Evolutionary conservation across 257 asterid species (phyloP).

Genomic region (Catharanthus roseus): DNA sequence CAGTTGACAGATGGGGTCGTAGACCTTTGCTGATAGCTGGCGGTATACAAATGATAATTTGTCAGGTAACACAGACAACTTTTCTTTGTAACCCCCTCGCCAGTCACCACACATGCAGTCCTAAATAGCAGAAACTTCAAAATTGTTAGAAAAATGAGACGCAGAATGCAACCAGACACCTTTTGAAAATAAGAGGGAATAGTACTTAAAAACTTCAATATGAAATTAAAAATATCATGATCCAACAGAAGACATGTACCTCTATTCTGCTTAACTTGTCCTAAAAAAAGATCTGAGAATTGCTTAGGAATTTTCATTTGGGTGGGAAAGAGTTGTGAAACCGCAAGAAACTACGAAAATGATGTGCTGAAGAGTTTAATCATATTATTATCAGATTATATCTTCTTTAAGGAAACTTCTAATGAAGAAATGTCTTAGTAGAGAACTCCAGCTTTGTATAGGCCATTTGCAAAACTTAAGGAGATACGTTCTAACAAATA

Average conservation of each 20-base stretch:
- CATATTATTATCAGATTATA: neutral
- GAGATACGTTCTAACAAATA: neutral
- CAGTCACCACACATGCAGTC: neutral
- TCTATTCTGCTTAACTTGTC: neutral
- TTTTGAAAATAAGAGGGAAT: neutral
- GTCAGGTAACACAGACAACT: slow-evolving; percentile 42
- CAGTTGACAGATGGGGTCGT: slow-evolving; percentile 40
- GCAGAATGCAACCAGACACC: neutral
- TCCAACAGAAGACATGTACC: neutral
- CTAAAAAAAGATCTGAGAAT: neutral
- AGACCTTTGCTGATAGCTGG: slow-evolving; percentile 58
- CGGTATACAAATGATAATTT: slow-evolving; percentile 62
- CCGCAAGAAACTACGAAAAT: neutral
- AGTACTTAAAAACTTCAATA: neutral
- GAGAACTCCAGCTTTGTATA: neutral
- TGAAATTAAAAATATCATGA: neutral
- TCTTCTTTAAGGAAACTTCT: neutral
- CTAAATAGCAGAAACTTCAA: neutral
- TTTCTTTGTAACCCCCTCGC: neutral
- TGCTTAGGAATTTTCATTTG: neutral
- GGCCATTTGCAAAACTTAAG: neutral
- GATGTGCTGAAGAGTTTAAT: neutral
- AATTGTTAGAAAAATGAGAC: neutral
- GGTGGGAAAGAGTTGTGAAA: too few species aligned
- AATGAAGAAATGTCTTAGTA: neutral